Conservation (phyloP, 352 stramenopile genomes). For the Thalassiosira allenii region DNA sequence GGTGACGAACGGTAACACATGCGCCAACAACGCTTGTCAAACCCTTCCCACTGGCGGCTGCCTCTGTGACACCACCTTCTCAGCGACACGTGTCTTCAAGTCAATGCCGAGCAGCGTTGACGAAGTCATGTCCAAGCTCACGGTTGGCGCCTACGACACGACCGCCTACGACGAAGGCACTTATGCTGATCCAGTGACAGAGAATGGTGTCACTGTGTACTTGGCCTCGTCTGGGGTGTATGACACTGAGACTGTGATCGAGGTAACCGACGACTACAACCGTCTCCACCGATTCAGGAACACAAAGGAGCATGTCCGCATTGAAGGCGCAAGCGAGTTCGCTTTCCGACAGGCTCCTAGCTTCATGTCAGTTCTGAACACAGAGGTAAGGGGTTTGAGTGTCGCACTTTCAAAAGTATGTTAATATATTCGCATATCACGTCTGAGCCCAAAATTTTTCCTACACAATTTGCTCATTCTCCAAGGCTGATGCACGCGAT, state of each 20-base stretch:
- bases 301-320: slow-evolving; percentile 54
- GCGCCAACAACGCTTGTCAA: slow-evolving; percentile 52
- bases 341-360: slow-evolving; percentile 77
- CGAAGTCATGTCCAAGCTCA: slow-evolving; percentile 65
- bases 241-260: slow-evolving; percentile 67
- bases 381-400: slow-evolving; percentile 51
- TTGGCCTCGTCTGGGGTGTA: slow-evolving; percentile 32
- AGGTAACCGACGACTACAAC: slow-evolving; percentile 62
- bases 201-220: slow-evolving; percentile 63
- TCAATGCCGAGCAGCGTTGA: slow-evolving; percentile 58
- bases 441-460: no score
- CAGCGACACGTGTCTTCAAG: slow-evolving; percentile 53
- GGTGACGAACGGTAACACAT: slow-evolving; percentile 48
- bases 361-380: slow-evolving; percentile 75
- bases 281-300: slow-evolving; percentile 64
- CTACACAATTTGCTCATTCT: no score
- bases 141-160: slow-evolving; percentile 58
- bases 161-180: slow-evolving; percentile 44
- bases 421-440: no score
- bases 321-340: slow-evolving; percentile 55
- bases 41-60: slow-evolving; percentile 53
- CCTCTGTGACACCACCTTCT: slow-evolving; percentile 54
- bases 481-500: slow-evolving; percentile 57
- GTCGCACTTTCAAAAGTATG: no score
- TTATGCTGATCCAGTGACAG: slow-evolving; percentile 32